Base-by-base conservation (phyloP, 1,284 basidiomycete species). In the Pterulicium gracile region DNA sequence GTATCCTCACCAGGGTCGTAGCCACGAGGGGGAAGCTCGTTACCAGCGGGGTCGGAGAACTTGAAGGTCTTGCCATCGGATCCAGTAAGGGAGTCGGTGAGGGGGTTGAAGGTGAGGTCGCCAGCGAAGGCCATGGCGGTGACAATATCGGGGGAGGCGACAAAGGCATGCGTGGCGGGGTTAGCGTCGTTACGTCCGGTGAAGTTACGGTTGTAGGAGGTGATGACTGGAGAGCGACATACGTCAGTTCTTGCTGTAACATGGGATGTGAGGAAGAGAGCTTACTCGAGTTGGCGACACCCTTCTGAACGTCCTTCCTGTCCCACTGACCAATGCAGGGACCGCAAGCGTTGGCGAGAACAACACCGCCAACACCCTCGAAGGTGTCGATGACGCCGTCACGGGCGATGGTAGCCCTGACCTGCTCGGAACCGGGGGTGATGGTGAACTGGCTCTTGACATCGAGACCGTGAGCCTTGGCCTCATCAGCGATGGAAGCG, bases 181-280 rank as follows among this genome's bases (percentile, higher is more conserved):
- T 98, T 98, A 58, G 95, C 95, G 63, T 98, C 96, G 70, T 98
- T 98, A 66, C 95, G 92, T 52, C 93, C 95, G 57, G 95, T 98
- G 75, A 98, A 98, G 86, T 98, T 98, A 69, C 96, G 93, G 84
- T 98, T 98, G 83, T 98, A 98, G 20, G 94, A 98, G 46, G 95
- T 96, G 70, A 98, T 91, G 74, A 97, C 82, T 87, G 44, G 17
- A 49, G 24, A 50, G 20, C 19, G 36, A 43, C 32, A 40, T 49
- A 24, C 46, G 45, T 43, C 5, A 51, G 24, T 18, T 35, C 22
- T 54, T 49, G 17, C 42, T 14, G 14, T 15, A n/a, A 10, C 4
- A 15, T 27, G 46, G 23, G 42, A n/a, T n/a, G 40, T 17, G 35
- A 3, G 15, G 27, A 19, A 35, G n/a, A 4, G 34, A 2, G 69